Conservation (phyloP, 306 rosid species). For the Sesbania bispinosa region DNA sequence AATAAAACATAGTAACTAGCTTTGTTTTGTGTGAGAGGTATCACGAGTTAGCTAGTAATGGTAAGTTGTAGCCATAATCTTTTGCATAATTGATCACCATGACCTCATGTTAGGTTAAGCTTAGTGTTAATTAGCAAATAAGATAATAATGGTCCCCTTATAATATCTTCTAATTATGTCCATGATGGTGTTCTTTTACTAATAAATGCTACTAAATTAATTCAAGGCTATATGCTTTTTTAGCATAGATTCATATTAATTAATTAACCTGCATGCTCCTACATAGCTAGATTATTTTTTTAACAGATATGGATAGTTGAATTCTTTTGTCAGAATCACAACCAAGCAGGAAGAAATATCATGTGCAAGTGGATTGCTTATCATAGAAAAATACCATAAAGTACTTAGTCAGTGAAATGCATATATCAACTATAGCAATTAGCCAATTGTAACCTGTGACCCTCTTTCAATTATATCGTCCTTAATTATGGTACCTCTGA, state of each 20-base stretch:
- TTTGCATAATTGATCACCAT: no score
- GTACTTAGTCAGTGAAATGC: background rate
- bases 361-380: constrained; percentile 18
- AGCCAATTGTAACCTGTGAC: background rate
- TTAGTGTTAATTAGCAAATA: background rate
- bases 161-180: background rate
- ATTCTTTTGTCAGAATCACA: constrained; percentile 21
- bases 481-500: constrained; percentile 2
- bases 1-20: no score
- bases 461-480: constrained; percentile 14
- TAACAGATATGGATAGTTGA: background rate
- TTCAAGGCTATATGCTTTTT: background rate
- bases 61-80: background rate
- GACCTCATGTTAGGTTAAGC: background rate
- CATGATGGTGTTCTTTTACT: background rate
- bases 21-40: background rate
- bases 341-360: constrained; percentile 24
- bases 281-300: background rate
- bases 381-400: constrained; percentile 17
- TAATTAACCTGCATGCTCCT: background rate
- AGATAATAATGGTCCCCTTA: background rate
- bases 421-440: background rate
- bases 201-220: background rate
- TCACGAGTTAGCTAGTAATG: background rate
- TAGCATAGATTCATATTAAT: background rate